phyloP scores from a whole-genome alignment of 2,329 filamentous ascomycete species.

The Erysiphe pisi region DNA sequence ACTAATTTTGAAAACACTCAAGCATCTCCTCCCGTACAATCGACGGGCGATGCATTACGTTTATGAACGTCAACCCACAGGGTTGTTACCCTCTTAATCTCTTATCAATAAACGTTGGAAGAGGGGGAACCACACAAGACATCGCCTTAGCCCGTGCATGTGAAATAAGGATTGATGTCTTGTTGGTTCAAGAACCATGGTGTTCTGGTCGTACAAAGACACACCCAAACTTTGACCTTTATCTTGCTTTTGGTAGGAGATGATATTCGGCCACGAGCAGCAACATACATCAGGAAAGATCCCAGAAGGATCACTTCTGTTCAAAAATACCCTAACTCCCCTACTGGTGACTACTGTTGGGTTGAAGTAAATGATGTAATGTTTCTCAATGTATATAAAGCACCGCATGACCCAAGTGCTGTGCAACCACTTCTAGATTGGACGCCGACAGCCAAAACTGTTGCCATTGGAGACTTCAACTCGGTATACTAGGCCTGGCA shows the following conservation, averaged over 20 bases:
- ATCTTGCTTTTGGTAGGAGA: not conserved
- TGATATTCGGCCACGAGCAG: not conserved
- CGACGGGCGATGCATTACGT: not conserved
- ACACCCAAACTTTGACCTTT: not conserved
- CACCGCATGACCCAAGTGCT: not conserved
- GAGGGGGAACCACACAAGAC: not conserved
- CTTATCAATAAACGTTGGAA: too few relatives aligned
- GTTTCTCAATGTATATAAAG: constrained; percentile 12
- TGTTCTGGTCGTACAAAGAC: not conserved
- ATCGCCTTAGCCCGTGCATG: not conserved
- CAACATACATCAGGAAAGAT: constrained; percentile 1
- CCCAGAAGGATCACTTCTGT: not conserved
- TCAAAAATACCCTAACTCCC: not conserved
- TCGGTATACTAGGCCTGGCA: constrained; percentile 17
- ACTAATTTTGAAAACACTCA: not conserved
- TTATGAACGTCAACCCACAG: not conserved
- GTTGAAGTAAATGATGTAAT: not conserved
- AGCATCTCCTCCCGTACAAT: not conserved
- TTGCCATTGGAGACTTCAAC: not conserved
- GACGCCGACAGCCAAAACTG: not conserved
- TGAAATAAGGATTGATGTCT: constrained; percentile 2
- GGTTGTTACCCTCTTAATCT: not conserved
- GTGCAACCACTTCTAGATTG: constrained; percentile 11
- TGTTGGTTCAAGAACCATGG: not conserved
- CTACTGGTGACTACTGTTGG: not conserved